Conservation (phyloP, 2,329 filamentous ascomycete genomes). For the Madurella mycetomatis region DNA sequence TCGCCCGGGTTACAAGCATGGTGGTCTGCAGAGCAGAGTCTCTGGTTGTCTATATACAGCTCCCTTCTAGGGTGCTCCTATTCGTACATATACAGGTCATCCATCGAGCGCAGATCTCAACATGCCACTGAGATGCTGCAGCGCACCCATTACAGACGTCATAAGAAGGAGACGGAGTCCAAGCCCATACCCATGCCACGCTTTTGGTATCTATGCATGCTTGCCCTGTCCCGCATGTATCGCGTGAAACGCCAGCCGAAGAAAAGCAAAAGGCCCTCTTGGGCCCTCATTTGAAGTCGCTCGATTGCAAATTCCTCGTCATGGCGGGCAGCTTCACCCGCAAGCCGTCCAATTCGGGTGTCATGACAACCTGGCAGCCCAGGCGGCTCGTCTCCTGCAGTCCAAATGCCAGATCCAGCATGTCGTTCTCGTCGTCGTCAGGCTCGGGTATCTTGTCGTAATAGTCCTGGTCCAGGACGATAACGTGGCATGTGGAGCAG, state of each 20-base stretch:
- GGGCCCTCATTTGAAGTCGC: slow-evolving; percentile 64
- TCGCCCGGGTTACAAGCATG: neutral
- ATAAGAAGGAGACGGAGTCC: neutral
- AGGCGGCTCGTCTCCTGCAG: slow-evolving; percentile 79
- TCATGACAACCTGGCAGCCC: slow-evolving; percentile 91
- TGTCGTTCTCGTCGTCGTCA: slow-evolving; percentile 80
- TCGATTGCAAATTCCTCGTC: slow-evolving; percentile 94
- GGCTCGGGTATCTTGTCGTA: slow-evolving; percentile 77
- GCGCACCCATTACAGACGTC: neutral
- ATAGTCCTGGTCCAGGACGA: slow-evolving; percentile 67
- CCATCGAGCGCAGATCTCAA: slow-evolving; percentile 1
- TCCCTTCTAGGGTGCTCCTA: neutral
- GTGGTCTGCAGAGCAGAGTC: slow-evolving; percentile 14
- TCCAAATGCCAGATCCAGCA: slow-evolving; percentile 87
- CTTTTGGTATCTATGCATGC: slow-evolving; percentile 24
- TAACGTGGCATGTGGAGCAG: slow-evolving; percentile 89
- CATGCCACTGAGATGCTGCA: neutral
- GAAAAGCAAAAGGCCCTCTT: slow-evolving; percentile 3
- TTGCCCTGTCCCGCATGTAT: slow-evolving; percentile 8
- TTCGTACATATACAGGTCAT: slow-evolving; percentile 19
- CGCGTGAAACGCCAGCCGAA: slow-evolving; percentile 11
- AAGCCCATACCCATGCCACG: slow-evolving; percentile 6
- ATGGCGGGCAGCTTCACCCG: slow-evolving; percentile 82
- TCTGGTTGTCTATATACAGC: slow-evolving; percentile 15
- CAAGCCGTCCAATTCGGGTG: slow-evolving; percentile 80